These are phyloP conservation scores for Marchantia paleacea DNA, from an alignment of 225 moss, liverwort and hornwort species.

Conservation along the genomic window DNA sequence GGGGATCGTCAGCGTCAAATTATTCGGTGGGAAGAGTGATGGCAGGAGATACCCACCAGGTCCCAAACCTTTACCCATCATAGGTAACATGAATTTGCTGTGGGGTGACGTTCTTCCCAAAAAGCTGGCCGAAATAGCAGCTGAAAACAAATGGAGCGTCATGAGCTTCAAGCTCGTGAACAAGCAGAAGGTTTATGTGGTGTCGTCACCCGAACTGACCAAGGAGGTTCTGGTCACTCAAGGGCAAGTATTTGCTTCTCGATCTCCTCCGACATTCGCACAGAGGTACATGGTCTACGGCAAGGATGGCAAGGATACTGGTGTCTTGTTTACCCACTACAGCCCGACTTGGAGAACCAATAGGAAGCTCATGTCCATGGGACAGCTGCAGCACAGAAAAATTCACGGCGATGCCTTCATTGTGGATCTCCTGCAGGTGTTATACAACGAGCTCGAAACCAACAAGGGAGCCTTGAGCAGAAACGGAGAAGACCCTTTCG, in stretches of 20 bases:
- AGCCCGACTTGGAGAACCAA: background rate
- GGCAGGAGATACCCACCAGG: constrained; percentile 5
- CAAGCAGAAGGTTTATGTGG: constrained; percentile 12
- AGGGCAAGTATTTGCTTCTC: constrained; percentile 3
- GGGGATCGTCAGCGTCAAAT: background rate
- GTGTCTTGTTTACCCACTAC: constrained; percentile 16
- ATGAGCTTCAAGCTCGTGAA: constrained; percentile 18
- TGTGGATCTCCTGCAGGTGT: constrained; percentile 7
- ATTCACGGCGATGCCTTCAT: constrained; percentile 11
- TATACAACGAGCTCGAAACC: constrained; percentile 8
- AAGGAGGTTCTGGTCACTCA: constrained; percentile 12
- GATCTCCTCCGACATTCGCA: constrained; percentile 11
- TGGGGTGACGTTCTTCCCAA: background rate
- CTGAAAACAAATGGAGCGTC: constrained; percentile 4
- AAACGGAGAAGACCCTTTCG: constrained; percentile 12
- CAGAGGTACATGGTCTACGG: constrained; percentile 16
- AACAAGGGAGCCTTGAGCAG: background rate
- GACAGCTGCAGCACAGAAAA: constrained; percentile 12
- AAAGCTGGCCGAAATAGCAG: constrained; percentile 7
- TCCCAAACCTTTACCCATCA: constrained; percentile 10
- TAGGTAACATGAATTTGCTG: constrained; percentile 14
- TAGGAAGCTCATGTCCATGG: constrained; percentile 14
- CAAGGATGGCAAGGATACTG: constrained; percentile 8
- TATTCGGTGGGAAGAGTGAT: background rate
- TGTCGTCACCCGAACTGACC: constrained; percentile 6